These are phyloP conservation scores for Scedosporium minutisporum DNA, from an alignment of 2,329 filamentous ascomycete genomes.

Conservation along the genomic window DNA sequence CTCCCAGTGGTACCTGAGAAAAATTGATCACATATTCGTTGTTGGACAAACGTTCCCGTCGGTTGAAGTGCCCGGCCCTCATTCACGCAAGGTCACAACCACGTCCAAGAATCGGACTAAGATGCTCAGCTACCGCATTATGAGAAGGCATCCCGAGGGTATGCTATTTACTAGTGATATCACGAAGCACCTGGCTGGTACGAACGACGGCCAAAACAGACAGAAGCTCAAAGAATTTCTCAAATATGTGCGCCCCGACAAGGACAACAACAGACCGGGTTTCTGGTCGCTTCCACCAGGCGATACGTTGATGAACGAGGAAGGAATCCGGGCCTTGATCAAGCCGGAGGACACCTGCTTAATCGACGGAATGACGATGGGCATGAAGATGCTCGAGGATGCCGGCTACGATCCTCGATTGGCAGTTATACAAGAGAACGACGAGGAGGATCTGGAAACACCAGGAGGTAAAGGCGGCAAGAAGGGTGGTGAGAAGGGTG, in stretches of 20 bases:
- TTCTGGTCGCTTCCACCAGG: constrained; percentile 67
- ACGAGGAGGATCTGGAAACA: constrained; percentile 38
- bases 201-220: constrained; percentile 88
- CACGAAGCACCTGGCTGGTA: constrained; percentile 84
- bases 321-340: constrained; percentile 75
- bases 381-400: constrained; percentile 81
- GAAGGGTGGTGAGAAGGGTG: constrained; percentile 37
- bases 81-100: constrained; percentile 90
- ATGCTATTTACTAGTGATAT: constrained; percentile 72
- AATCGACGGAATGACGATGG: constrained; percentile 93
- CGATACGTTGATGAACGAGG: constrained; percentile 70
- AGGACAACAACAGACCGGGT: constrained; percentile 35
- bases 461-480: constrained; percentile 30
- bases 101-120: constrained; percentile 95
- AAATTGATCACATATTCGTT: constrained; percentile 81
- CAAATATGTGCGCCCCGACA: constrained; percentile 76
- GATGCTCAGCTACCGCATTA: constrained; percentile 87
- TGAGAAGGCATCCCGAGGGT: constrained; percentile 62
- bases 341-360: constrained; percentile 92
- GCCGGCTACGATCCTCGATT: constrained; percentile 70
- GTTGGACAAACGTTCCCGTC: constrained; percentile 92
- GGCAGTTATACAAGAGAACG: constrained; percentile 51
- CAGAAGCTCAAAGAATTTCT: constrained; percentile 98
- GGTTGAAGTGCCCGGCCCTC: constrained; percentile 83
- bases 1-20: constrained; percentile 72